Percentiles rank a stretch among this genome's conserved stretches.
Conservation (phyloP, 148 eudicot species). For the Chenopodium suecicum region DNA sequence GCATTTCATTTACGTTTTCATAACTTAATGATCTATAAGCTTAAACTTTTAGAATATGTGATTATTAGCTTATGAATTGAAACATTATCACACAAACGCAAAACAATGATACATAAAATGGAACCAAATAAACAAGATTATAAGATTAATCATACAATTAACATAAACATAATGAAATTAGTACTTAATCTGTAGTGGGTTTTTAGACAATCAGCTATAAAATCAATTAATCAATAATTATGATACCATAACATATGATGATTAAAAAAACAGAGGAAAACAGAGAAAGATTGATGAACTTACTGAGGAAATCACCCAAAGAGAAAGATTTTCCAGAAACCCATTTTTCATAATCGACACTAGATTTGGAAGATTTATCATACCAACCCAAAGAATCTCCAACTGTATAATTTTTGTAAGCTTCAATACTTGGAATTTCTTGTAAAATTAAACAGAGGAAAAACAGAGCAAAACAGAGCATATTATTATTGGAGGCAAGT, state of each 20-base stretch:
- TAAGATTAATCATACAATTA: neutral
- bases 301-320: slow-evolving; percentile 95
- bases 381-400: slow-evolving; percentile 87
- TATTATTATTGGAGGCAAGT: neutral
- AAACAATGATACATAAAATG: neutral
- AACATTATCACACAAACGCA: neutral
- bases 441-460: slow-evolving; percentile 3
- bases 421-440: slow-evolving; percentile 34
- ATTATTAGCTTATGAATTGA: neutral
- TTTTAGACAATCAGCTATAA: too few species aligned
- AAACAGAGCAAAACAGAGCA: slow-evolving; percentile 24
- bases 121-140: neutral
- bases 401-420: slow-evolving; percentile 86
- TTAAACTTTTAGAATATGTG: neutral
- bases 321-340: slow-evolving; percentile 56
- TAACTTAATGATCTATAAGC: neutral
- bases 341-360: slow-evolving; percentile 74
- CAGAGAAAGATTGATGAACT: slow-evolving; percentile 24
- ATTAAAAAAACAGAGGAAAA: neutral
- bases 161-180: neutral
- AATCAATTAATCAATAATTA: neutral
- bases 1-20: too few species aligned
- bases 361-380: slow-evolving; percentile 57
- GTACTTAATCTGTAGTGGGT: too few species aligned
- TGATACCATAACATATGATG: neutral